A percentile compares a stretch with the other conserved stretches of the same genome.
These are phyloP conservation scores for Aspergillus puulaauensis DNA, from an alignment of 2,329 filamentous ascomycete species.

Conservation along the genomic window DNA sequence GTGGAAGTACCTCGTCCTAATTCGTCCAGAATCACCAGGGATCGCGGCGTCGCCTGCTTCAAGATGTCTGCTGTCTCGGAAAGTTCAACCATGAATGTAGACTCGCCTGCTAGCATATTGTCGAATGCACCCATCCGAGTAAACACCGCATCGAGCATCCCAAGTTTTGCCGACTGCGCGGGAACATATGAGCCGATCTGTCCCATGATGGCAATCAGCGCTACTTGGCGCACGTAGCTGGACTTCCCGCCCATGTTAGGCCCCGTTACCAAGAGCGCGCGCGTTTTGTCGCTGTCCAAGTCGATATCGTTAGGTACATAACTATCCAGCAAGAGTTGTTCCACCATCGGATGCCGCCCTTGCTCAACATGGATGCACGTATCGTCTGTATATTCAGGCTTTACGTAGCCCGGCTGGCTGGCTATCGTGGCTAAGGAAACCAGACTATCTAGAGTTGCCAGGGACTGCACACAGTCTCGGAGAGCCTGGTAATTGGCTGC, in stretches of 20 bases:
- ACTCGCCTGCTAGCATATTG: conserved; percentile 92
- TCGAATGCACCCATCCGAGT: conserved; percentile 96
- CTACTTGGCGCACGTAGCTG: conserved; percentile 91
- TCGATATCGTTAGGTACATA: conserved; percentile 90
- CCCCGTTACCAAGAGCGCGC: conserved; percentile 86
- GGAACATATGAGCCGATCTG: conserved; percentile 95
- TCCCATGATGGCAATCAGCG: conserved; percentile 87
- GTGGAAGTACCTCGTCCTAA: conserved; percentile 90
- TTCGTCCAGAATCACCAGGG: conserved; percentile 90
- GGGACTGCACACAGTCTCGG: conserved; percentile 80
- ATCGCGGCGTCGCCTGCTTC: conserved; percentile 79
- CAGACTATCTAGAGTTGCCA: conserved; percentile 86
- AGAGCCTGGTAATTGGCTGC: conserved; percentile 83
- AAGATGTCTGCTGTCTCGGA: conserved; percentile 90
- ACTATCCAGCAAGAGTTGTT: conserved; percentile 77
- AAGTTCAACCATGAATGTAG: conserved; percentile 97
- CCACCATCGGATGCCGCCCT: conserved; percentile 93
- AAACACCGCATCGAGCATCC: conserved; percentile 86
- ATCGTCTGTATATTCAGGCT: conserved; percentile 67
- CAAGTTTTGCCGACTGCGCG: conserved; percentile 69
- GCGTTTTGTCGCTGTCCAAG: conserved; percentile 64
- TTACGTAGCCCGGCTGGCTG: conserved; percentile 80
- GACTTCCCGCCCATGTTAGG: conserved; percentile 99
- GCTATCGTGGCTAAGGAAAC: conserved; percentile 83
- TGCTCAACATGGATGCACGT: conserved; percentile 68